Evolutionary conservation across 108 stramenopile species (phyloP), one percentile per base, ranked within the genome.

Genomic region (Pseudonitzschia pungens): DNA sequence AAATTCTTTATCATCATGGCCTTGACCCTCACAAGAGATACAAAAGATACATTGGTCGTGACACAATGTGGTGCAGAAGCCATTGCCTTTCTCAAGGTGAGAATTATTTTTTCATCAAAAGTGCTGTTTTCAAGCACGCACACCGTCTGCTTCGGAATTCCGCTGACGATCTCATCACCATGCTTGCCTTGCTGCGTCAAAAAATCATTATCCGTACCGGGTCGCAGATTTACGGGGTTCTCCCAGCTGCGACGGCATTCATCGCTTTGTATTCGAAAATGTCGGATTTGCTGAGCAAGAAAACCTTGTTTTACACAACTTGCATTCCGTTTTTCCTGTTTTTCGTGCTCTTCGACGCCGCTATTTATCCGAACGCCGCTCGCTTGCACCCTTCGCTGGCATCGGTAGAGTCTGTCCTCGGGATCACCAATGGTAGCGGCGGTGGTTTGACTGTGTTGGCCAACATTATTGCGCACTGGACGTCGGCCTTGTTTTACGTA

Each of bases 21-120:
- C 11, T 77, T 98, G 69, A 96, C 95, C 20, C 65, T 98, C 70
- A 97, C 98, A 3, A 69, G 98, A 40, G 98, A 98, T 78, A 89
- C 92, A 16, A 98, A 98, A 82, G 98, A 98, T 79, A 97, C 98
- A 8, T 82, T 98, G 54, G 90, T 98, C 20, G 97, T 98, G 27
- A 97, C 98, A 11, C 92, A 92, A 64, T 97, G 97, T 77, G 98
- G 98, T 2, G 98, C 98, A 20, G 98, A 98, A 82, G 92, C 96
- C 29, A 98, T 98, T 81, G 95, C 93, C 14, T 94, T 94, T 70
- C 74, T 94, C 15, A 94, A 94, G 90, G 87, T 88, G 59, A 54
- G 86, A 65, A 44, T 36, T 52, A 41, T 65, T 48, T 14, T 48
- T 48, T 48, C 18, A 36, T 5, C 2, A 2, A 6, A 36, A 6